Conservation (phyloP, 148 eudicot genomes). For the Cornus florida region DNA sequence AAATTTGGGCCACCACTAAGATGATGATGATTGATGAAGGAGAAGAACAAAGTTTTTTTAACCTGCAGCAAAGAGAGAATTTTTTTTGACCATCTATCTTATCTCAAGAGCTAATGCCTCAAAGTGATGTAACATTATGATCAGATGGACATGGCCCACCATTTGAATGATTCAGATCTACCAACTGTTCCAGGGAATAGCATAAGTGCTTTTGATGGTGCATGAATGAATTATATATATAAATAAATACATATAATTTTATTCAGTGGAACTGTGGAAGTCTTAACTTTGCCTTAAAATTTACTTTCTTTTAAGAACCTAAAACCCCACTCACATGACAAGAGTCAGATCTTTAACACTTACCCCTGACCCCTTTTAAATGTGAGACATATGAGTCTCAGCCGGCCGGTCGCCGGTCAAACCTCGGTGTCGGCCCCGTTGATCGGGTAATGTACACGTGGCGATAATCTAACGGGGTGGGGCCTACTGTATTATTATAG, state of each 20-base stretch:
- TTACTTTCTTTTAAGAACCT: constrained; percentile 19
- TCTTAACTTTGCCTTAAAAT: constrained; percentile 28
- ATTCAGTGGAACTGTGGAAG: constrained; percentile 5
- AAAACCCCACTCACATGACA: constrained; percentile 48
- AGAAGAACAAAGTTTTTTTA: not conserved
- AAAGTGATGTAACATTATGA: constrained; percentile 18
- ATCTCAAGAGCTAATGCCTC: not conserved
- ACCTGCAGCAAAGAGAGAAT: not conserved
- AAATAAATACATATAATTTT: not conserved
- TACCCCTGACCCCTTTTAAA: constrained; percentile 17
- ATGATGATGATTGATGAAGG: not conserved
- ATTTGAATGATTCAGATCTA: constrained; percentile 31
- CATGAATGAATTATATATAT: not conserved
- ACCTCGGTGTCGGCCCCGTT: constrained; percentile 18
- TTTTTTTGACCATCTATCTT: not conserved
- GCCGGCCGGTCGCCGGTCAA: constrained; percentile 17
- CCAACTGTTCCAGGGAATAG: constrained; percentile 36
- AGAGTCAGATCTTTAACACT: constrained; percentile 36
- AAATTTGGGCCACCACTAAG: constrained; percentile 14
- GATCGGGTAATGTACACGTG: constrained; percentile 12
- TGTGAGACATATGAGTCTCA: constrained; percentile 6
- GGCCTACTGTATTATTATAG: not conserved
- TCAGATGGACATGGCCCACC: constrained; percentile 32
- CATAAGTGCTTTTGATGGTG: constrained; percentile 31
- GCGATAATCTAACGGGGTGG: not conserved